phyloP scores from a whole-genome alignment of 257 asterid genomes.

The Solanum phureja region DNA sequence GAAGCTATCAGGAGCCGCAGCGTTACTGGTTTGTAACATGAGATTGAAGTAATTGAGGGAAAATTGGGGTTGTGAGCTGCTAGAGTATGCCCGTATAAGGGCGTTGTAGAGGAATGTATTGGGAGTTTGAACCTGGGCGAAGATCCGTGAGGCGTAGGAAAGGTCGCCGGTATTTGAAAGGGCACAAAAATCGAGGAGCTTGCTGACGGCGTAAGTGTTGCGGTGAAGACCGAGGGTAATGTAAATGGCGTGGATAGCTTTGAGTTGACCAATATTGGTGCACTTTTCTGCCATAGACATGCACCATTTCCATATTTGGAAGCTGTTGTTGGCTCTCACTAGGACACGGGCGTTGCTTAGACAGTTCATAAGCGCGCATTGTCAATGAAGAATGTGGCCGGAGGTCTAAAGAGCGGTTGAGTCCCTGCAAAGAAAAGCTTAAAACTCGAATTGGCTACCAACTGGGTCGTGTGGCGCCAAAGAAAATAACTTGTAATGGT shows the following conservation, averaged over 20 bases:
- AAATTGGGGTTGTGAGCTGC: conserved; percentile 20
- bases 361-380: not conserved
- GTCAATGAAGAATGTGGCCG: not conserved
- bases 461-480: not conserved
- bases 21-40: conserved; percentile 5
- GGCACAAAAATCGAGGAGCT: conserved; percentile 45
- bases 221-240: conserved; percentile 43
- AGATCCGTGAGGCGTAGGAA: conserved; percentile 44
- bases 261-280: conserved; percentile 41
- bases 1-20: conserved; percentile 40
- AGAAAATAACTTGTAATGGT: not conserved
- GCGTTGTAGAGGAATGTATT: conserved; percentile 61
- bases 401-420: not conserved
- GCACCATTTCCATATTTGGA: conserved; percentile 25
- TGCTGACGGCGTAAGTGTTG: conserved; percentile 50
- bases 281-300: conserved; percentile 30
- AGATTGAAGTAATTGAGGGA: conserved; percentile 28
- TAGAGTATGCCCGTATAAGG: conserved; percentile 53
- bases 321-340: not conserved
- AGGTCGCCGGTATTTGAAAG: conserved; percentile 38
- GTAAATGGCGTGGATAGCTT: conserved; percentile 57
- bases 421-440: not conserved
- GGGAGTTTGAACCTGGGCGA: conserved; percentile 39
- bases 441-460: not conserved
- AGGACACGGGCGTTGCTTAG: not conserved